These are phyloP conservation scores for Stropharia rugosoannulata DNA, from an alignment of 768 basidiomycete species.

Conservation along the genomic window DNA sequence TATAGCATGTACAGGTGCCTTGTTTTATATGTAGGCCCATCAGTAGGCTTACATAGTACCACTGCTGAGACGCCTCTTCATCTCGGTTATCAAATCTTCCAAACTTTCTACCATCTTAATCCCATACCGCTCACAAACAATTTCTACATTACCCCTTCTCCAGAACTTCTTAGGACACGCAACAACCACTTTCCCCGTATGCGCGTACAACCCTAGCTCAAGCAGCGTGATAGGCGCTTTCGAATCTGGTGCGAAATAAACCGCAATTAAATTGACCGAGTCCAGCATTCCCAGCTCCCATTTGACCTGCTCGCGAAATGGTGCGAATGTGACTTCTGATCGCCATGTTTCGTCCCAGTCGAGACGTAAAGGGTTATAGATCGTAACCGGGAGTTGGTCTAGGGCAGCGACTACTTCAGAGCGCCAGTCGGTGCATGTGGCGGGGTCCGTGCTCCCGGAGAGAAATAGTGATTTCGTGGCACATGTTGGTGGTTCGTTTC, in stretches of 20 bases:
- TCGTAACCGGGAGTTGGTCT: not conserved
- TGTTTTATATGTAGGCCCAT: not conserved
- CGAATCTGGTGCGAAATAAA: not conserved
- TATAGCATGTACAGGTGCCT: not conserved
- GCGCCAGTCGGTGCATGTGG: not conserved
- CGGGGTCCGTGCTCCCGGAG: conserved; percentile 1
- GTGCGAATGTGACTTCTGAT: not conserved
- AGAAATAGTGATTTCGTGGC: not conserved
- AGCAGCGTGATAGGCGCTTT: not conserved
- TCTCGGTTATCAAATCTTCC: not conserved
- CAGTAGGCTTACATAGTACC: not conserved
- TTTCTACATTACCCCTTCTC: conserved; percentile 1
- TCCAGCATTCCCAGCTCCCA: conserved; percentile 4
- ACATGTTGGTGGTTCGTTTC: not conserved
- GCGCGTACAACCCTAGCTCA: not conserved
- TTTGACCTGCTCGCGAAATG: not conserved
- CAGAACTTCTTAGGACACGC: not conserved
- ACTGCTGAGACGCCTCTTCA: not conserved
- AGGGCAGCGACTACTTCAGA: not conserved
- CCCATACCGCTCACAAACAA: not conserved
- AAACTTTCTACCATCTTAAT: not conserved
- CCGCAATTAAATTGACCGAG: not conserved
- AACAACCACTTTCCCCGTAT: not conserved
- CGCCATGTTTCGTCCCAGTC: conserved; percentile 1
- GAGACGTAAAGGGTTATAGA: conserved; percentile 1